phyloP scores from a whole-genome alignment of 2,329 filamentous ascomycete genomes.

The Septoria petroselini region DNA sequence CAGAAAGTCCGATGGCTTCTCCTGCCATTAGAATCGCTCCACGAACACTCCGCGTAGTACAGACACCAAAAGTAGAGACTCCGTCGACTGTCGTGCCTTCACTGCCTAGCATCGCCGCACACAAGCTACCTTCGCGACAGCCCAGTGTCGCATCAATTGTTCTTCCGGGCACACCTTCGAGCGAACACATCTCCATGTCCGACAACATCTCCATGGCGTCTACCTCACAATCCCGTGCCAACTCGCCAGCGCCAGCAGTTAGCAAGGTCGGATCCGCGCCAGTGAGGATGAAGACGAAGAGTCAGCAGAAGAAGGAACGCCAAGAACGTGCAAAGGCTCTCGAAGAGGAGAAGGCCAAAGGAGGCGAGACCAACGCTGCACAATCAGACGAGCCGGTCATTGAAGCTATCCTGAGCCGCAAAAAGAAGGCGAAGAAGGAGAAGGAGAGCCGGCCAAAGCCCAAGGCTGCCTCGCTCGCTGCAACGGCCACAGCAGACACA shows the following conservation, averaged over 20 bases:
- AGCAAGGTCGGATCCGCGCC: slow-evolving; percentile 65
- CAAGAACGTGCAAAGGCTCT: slow-evolving; percentile 44
- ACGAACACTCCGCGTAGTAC: slow-evolving; percentile 67
- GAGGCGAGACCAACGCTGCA: slow-evolving; percentile 48
- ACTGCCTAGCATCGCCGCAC: slow-evolving; percentile 37
- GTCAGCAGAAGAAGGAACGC: slow-evolving; percentile 69
- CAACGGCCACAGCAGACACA: slow-evolving; percentile 30
- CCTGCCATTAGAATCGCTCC: slow-evolving; percentile 51
- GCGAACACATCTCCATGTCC: slow-evolving; percentile 63
- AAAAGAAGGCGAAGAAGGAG: slow-evolving; percentile 78
- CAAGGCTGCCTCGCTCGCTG: slow-evolving; percentile 29
- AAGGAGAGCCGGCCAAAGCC: slow-evolving; percentile 34
- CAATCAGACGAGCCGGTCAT: slow-evolving; percentile 52
- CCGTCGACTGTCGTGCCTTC: slow-evolving; percentile 44
- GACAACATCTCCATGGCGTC: slow-evolving; percentile 74
- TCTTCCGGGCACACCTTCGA: slow-evolving; percentile 68
- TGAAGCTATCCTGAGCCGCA: slow-evolving; percentile 72
- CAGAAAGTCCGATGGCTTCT: slow-evolving; percentile 52
- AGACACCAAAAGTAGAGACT: slow-evolving; percentile 61
- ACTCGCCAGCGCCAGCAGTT: slow-evolving; percentile 62
- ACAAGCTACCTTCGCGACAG: slow-evolving; percentile 50
- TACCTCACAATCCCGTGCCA: slow-evolving; percentile 67
- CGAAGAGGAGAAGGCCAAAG: slow-evolving; percentile 47
- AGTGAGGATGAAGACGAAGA: slow-evolving; percentile 69
- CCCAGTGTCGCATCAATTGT: slow-evolving; percentile 57